These are phyloP conservation scores for Vitis amurensis DNA, from an alignment of 164 flowering plant species.

Conservation along the genomic window DNA sequence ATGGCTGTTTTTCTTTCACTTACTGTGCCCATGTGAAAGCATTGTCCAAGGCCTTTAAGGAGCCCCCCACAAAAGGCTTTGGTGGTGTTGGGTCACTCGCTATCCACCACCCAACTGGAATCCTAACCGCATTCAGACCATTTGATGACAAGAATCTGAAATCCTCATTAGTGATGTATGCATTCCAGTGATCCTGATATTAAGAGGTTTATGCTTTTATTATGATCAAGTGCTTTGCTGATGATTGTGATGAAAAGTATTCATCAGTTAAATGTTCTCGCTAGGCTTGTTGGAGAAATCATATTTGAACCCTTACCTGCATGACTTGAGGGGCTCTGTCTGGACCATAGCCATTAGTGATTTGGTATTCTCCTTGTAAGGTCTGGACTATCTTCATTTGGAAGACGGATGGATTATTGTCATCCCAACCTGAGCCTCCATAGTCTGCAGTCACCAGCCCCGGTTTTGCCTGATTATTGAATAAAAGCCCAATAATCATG, in stretches of 20 bases:
- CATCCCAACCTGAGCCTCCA: conserved; percentile 41
- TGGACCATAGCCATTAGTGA: conserved; percentile 65
- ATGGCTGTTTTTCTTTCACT: conserved; percentile 3
- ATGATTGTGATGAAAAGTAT: no score
- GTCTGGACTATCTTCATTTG: conserved; percentile 16
- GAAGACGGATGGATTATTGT: conserved; percentile 52
- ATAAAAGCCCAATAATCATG: neutral
- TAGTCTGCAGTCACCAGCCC: conserved; percentile 56
- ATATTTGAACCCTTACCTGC: conserved; percentile 28
- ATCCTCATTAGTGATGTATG: conserved; percentile 45
- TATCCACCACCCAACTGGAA: conserved; percentile 75
- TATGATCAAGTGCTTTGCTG: no score
- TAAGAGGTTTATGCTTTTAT: no score
- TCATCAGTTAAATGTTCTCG: no score
- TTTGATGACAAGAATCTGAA: conserved; percentile 46
- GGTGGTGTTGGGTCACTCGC: conserved; percentile 54
- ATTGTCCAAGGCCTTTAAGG: conserved; percentile 46
- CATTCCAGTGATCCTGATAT: conserved; percentile 50
- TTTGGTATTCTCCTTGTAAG: conserved; percentile 50
- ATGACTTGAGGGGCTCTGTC: conserved; percentile 40
- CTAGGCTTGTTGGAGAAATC: no score
- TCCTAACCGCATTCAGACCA: conserved; percentile 53
- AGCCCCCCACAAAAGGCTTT: conserved; percentile 55
- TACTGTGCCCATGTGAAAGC: conserved; percentile 63
- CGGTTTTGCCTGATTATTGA: conserved; percentile 29